Evolutionary conservation across 805 yeast genomes (phyloP), one percentile per base, ranked within the genome.

Genomic region (Pichia deserticola): DNA sequence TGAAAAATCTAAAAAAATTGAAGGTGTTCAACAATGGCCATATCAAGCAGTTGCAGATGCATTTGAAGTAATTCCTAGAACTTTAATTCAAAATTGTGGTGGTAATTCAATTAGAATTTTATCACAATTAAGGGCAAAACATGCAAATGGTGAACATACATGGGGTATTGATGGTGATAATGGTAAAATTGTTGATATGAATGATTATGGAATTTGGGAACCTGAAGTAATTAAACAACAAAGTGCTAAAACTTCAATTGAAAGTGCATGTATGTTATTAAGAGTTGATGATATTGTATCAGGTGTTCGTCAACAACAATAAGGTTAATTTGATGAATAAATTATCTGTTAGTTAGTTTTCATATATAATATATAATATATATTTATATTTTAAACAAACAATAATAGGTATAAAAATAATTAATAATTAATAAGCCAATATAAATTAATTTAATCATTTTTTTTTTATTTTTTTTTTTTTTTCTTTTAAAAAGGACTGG

Each of bases 11-110:
- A 92, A 89, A 73, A 76, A 82, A 45, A 79, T 93, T 57, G 97
- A 89, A 67, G 99, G 98, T 54, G 85, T 92, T 51, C 90, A 86
- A 51, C 99, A 93, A 71, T 92, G 96, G 96, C 99, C 99, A 44
- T 93, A 93, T 70, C 93, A 88, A 70, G 97, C 98, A 4, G 98
- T 93, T 48, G 96, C 97, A 8, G 98, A 93, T 72, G 98, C 99
- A 0, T 85, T 93, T 74, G 99, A 93, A 71, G 97, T 93, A 44
- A 93, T 93, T 60, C 98, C 99, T 60, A 84, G 99, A 73, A 93
- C 99, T 5, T 78, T 93, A 64, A 83, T 93, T 54, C 99, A 93
- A 73, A 93, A 93, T 70, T 89, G 98, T 59, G 99, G 99, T 63
- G 98, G 96, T 35, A 90, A 89, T 65, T 89, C 99, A 47, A 89